Percentiles rank a stretch among this genome's conserved stretches.
phyloP scores from a whole-genome alignment of 2,329 filamentous ascomycete species.

The Eurotiales sp. region DNA sequence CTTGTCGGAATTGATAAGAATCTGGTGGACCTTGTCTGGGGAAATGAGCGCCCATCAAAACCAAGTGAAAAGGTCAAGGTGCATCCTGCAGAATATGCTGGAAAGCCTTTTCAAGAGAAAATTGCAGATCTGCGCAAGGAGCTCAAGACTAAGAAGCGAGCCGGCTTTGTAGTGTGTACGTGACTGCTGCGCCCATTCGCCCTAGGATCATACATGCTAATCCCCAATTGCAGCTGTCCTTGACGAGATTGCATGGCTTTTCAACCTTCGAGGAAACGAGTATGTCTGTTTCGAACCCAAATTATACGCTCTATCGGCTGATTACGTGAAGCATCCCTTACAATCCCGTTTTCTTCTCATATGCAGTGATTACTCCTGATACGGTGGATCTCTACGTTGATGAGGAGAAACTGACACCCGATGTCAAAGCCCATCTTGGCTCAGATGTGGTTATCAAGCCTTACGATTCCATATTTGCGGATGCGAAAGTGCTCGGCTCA shows the following conservation, averaged over 20 bases:
- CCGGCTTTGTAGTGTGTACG: constrained; percentile 75
- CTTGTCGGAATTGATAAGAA: constrained; percentile 75
- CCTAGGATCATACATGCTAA: constrained; percentile 1
- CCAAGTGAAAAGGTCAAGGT: constrained; percentile 74
- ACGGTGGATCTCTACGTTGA: constrained; percentile 81
- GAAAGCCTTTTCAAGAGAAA: constrained; percentile 79
- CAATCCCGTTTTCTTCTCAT: constrained; percentile 98
- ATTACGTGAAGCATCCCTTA: constrained; percentile 69
- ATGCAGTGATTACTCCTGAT: constrained; percentile 77
- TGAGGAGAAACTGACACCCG: constrained; percentile 66
- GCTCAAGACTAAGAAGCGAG: constrained; percentile 80
- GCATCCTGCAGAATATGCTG: constrained; percentile 68
- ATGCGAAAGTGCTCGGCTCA: constrained; percentile 64
- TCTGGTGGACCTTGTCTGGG: constrained; percentile 90
- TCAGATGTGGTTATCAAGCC: constrained; percentile 70
- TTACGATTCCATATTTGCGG: constrained; percentile 76
- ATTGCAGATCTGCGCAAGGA: constrained; percentile 85
- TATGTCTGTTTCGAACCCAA: constrained; percentile 29
- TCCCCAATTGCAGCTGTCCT: constrained; percentile 61
- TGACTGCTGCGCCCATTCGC: not conserved
- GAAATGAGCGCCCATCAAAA: constrained; percentile 63
- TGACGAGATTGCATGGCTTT: constrained; percentile 97
- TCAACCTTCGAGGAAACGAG: constrained; percentile 91
- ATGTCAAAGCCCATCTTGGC: constrained; percentile 66
- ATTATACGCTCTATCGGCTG: not conserved